phyloP scores from a whole-genome alignment of 2,329 filamentous ascomycete species.

The Rutstroemia sydowiana region DNA sequence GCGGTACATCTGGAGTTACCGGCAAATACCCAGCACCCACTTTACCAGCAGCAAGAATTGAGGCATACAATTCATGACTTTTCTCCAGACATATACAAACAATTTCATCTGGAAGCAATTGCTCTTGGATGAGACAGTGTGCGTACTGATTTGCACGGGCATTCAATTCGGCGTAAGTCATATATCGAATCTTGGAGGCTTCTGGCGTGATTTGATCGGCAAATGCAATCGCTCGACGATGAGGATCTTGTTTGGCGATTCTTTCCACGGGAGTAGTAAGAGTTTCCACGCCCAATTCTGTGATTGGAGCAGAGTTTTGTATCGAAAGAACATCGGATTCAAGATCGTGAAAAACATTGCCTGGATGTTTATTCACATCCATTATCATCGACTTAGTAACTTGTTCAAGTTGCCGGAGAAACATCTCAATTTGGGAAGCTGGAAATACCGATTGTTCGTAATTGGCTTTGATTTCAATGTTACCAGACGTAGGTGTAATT shows the following conservation, averaged over 20 bases:
- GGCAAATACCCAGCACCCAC: constrained; percentile 74
- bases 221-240: constrained; percentile 58
- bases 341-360: constrained; percentile 13
- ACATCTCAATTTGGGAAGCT: constrained; percentile 42
- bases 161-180: constrained; percentile 63
- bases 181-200: constrained; percentile 30
- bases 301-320: constrained; percentile 20
- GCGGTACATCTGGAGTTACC: constrained; percentile 64
- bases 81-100: constrained; percentile 76
- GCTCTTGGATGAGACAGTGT: constrained; percentile 41
- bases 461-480: constrained; percentile 45
- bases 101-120: constrained; percentile 45
- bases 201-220: constrained; percentile 39
- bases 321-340: constrained; percentile 21
- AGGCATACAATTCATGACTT: constrained; percentile 61
- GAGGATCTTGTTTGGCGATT: constrained; percentile 35
- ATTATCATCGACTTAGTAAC: constrained; percentile 38
- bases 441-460: constrained; percentile 49
- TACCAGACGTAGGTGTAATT: constrained; percentile 52
- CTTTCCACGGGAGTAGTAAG: constrained; percentile 26
- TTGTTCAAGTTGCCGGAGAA: constrained; percentile 55
- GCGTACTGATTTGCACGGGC: constrained; percentile 56
- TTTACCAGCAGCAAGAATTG: constrained; percentile 69
- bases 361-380: constrained; percentile 6
- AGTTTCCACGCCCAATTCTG: constrained; percentile 13